Percentiles rank a stretch among this genome's conserved stretches.
Conservation (phyloP, 768 basidiomycete species). For the Mrakia hoshinonis region DNA sequence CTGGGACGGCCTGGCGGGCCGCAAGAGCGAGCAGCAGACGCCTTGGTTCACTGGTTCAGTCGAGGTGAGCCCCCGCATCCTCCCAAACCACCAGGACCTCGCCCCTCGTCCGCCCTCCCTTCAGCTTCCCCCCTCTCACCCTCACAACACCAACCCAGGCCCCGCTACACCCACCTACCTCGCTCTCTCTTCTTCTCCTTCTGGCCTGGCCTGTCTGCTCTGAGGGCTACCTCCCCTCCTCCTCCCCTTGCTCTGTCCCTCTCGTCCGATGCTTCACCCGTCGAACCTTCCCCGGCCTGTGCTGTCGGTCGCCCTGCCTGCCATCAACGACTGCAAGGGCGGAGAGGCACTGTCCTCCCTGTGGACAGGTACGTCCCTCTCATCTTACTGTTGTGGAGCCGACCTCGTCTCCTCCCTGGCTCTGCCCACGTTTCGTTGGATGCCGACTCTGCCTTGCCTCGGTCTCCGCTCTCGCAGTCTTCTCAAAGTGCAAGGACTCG, state of each 20-base stretch:
- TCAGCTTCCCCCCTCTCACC: background rate
- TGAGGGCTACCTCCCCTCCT: background rate
- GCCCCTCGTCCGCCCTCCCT: too few relatives aligned
- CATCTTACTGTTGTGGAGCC: background rate
- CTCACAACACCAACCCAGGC: background rate
- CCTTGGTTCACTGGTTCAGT: too few relatives aligned
- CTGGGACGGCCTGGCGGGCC: too few relatives aligned
- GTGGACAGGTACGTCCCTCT: constrained; percentile 16
- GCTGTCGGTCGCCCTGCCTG: constrained; percentile 17
- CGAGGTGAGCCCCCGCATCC: too few relatives aligned
- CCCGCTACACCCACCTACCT: background rate
- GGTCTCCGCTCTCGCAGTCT: constrained; percentile 48
- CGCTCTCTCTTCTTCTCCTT: background rate
- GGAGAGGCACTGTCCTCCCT: constrained; percentile 22
- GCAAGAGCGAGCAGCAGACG: too few relatives aligned
- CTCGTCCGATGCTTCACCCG: constrained; percentile 2
- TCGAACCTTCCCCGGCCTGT: constrained; percentile 13
- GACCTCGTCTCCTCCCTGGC: too few relatives aligned
- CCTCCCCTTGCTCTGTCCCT: background rate
- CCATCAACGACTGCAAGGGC: constrained; percentile 26
- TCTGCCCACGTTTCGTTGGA: background rate
- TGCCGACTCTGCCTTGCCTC: background rate
- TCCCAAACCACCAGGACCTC: too few relatives aligned
- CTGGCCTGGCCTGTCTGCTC: too few relatives aligned
- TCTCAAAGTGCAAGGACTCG: constrained; percentile 71